phyloP scores from a whole-genome alignment of 305 asterid species.

The Fraxinus albicans region DNA sequence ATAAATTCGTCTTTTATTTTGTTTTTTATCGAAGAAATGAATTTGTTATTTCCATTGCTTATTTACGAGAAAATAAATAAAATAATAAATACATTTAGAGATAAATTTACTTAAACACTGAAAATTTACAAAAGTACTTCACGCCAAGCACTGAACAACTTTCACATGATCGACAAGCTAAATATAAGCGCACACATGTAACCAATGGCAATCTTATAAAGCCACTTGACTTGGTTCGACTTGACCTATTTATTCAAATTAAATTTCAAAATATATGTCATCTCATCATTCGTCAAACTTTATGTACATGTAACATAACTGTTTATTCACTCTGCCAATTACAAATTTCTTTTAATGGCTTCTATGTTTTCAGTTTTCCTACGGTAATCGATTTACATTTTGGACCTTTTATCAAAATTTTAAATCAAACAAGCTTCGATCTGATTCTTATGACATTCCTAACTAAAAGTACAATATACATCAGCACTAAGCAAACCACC shows the following conservation, averaged over 20 bases:
- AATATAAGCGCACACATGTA: neutral
- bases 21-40: neutral
- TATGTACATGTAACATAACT: too few species aligned
- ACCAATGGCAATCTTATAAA: neutral
- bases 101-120: neutral
- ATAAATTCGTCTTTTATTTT: neutral
- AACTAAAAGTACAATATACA: neutral
- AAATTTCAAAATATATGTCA: neutral
- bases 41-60: neutral
- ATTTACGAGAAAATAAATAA: neutral
- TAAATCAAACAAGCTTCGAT: neutral
- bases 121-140: neutral
- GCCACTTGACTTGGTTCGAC: neutral
- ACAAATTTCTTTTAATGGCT: neutral
- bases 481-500: neutral
- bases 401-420: neutral
- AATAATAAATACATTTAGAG: neutral
- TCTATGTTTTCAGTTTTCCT: neutral
- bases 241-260: neutral
- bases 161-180: neutral
- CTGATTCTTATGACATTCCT: neutral
- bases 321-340: neutral
- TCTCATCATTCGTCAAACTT: neutral
- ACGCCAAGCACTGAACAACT: neutral
- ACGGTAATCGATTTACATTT: neutral